Base-by-base conservation (phyloP, 352 stramenopile genomes). In the Pythium brachiatum region DNA sequence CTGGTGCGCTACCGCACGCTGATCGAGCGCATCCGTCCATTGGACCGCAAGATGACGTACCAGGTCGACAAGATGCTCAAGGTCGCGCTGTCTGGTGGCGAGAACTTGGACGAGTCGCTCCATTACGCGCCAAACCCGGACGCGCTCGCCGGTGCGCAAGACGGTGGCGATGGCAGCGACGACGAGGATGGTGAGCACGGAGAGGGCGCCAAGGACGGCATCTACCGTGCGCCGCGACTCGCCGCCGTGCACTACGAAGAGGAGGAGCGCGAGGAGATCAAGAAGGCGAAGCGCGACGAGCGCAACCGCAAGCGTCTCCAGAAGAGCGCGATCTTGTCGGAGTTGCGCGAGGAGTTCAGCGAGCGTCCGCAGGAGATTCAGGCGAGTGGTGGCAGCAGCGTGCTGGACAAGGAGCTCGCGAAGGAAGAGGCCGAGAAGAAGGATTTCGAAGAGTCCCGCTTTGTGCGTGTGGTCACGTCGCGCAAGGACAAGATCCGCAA, bases 41-140 rank as follows among this genome's bases (percentile, higher is more conserved):
- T 95, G 18, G 86, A 95, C 54, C 84, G 84, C 50, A 95, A 95
- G 72, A 83, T 95, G 72, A 91, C 90, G 69, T 95, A 95, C 66
- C 86, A 95, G 64, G 83, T 95, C n/a, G 86, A 95, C 72, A 95
- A 95, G 65, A 86, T 95, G 80, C 82, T 93, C 60, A 92, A 93
- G 74, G 83, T 94, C 43, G 84, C 83, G n/a, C 57, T 92, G 9
- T 89, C 81, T 20, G 82, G 79, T 18, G 78, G 79, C 62, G 81
- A 89, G 59, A 78, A 83, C 32, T 53, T 92, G 48, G 83, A 93
- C 59, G 84, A 89, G 56, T 88, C 84, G 55, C 69, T 95, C 43
- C 86, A 73, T 65, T 95, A 92, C 62, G 84, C 81, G 11, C 86
- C 86, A 21, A 92, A 95, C 53, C 84, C 84, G 11, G 84, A 90